These are phyloP conservation scores for Annona cherimola DNA, from an alignment of 164 flowering plant genomes.

Conservation along the genomic window DNA sequence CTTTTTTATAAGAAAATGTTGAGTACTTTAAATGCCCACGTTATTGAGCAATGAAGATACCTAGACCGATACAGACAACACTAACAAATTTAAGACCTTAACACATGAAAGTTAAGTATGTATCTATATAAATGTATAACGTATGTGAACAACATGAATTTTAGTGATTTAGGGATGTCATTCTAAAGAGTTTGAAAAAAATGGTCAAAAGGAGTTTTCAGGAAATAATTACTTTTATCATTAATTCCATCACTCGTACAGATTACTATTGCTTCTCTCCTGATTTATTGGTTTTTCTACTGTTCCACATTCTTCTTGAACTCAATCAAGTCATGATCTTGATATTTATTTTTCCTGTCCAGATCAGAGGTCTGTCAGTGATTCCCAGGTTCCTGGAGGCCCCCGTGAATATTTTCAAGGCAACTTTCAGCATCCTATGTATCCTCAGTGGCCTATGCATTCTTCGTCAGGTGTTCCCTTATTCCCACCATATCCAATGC, in stretches of 20 bases:
- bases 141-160: not conserved
- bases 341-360: slow-evolving; percentile 9
- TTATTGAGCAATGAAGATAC: not conserved
- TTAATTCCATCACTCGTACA: not conserved
- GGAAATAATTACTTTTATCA: not conserved
- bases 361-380: slow-evolving; percentile 47
- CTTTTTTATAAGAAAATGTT: no score
- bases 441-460: slow-evolving; percentile 80
- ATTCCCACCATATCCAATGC: slow-evolving; percentile 78
- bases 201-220: not conserved
- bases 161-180: not conserved
- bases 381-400: slow-evolving; percentile 41
- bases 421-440: slow-evolving; percentile 72
- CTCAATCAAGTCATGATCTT: not conserved
- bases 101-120: not conserved
- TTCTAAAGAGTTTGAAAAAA: no score
- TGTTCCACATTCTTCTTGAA: not conserved
- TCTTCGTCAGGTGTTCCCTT: slow-evolving; percentile 69
- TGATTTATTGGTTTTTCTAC: not conserved
- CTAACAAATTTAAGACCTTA: not conserved
- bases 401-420: slow-evolving; percentile 61
- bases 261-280: not conserved
- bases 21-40: no score
- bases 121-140: not conserved
- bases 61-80: not conserved